Evolutionary conservation across 1,139 yeast species (phyloP).

Genomic region (Geotrichum reessii): DNA sequence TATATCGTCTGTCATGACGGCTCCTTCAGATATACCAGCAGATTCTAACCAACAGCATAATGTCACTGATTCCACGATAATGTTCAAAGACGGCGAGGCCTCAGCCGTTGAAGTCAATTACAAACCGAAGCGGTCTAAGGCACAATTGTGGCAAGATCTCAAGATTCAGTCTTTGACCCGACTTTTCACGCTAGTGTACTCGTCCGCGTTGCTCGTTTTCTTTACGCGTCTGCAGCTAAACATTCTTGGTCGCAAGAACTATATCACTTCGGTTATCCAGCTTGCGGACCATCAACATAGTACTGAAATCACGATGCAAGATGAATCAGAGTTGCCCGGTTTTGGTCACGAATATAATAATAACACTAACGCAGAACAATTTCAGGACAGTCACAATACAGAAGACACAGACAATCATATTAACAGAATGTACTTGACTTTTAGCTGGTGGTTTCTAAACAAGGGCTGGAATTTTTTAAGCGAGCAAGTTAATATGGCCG

Average conservation of each 20-base stretch:
- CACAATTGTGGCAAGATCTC: constrained; percentile 80
- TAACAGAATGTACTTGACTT: constrained; percentile 79
- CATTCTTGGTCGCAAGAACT: constrained; percentile 79
- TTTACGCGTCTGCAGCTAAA: constrained; percentile 82
- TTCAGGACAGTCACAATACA: not conserved
- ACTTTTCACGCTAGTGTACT: constrained; percentile 63
- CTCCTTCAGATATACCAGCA: constrained; percentile 13
- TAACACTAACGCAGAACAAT: constrained; percentile 20
- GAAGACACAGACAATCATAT: constrained; percentile 33
- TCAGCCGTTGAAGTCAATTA: constrained; percentile 15
- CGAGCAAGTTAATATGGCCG: constrained; percentile 51
- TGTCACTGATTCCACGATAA: constrained; percentile 5
- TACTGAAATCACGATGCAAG: constrained; percentile 10
- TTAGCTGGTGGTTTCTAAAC: constrained; percentile 92
- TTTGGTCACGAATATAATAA: not conserved
- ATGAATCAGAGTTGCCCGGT: constrained; percentile 12
- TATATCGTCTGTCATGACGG: constrained; percentile 37
- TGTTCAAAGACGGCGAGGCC: constrained; percentile 4
- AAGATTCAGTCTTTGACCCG: constrained; percentile 69
- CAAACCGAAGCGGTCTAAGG: constrained; percentile 44
- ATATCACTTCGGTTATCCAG: constrained; percentile 69
- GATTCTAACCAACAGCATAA: not conserved
- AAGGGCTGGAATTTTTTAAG: constrained; percentile 69
- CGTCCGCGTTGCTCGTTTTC: constrained; percentile 62
- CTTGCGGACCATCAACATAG: constrained; percentile 46